Base-by-base conservation (phyloP, 768 basidiomycete genomes). In the Arthromyces matolae region DNA sequence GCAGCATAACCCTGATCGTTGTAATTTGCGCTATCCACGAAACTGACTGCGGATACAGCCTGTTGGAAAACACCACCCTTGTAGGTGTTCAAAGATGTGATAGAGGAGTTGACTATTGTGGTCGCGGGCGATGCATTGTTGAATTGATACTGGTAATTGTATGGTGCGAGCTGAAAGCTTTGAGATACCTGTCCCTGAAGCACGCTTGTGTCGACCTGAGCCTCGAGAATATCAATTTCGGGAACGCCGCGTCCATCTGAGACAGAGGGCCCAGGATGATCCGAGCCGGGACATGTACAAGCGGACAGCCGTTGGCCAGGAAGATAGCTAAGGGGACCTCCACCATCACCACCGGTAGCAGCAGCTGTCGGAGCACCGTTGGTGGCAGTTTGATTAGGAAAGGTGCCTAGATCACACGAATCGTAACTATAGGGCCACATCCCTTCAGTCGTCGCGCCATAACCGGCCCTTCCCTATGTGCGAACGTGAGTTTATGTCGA, bases 211-310 rank as follows among this genome's bases (percentile, higher is more conserved):
- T 92, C 66, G 47, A 86, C 77, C 63, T 93, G 86, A 0, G 91
- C 83, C 71, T 98, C 94, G 49, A 95, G 61, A 50, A 98, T 76
- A 65, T 97, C 94, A 56, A 97, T 92, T 71, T 98, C 95, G 1
- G 95, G 94, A 1, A 86, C 89, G 25, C 82, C 82, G 42, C 94
- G 81, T 14, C 91, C 91, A 13, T 68, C 70, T 23, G 65, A 74
- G 45, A 75, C 73, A 50, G 58, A 73, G 3, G 94, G 94, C 9
- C 94, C 94, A 2, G 94, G 94, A 62, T 98, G 94, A 56, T 91
- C 89, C 23, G 80, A 79, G 10, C 81, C 83, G 0, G 85, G 68
- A 62, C 94, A 98, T 2, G 93, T 94, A 65, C 94, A 98, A 1
- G 91, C 78, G 1, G 89, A 89, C 13, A 90, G 64, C 36, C 86